Evolutionary conservation across 306 rosid species (phyloP), one percentile per base, ranked within the genome.

Genomic region (Pyrus betulifolia): DNA sequence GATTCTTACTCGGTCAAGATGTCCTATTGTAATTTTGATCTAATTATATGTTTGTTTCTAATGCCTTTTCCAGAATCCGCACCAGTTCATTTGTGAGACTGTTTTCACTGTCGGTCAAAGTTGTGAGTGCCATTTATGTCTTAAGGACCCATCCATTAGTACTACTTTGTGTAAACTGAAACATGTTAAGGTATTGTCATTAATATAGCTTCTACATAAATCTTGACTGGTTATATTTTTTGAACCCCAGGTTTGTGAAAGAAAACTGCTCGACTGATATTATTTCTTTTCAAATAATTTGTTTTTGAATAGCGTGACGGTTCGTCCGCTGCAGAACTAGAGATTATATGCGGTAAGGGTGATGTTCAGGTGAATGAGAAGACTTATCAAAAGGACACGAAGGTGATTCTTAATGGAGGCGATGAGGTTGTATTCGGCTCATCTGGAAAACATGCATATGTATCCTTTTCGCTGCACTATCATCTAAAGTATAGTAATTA

Each of bases 391-490:
- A 91, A 85, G 84, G 87, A 77, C 81, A 77, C 89, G 62, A 85
- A 88, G 54, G 74, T 87, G 40, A 73, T 84, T 67, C 84, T 96
- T 63, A 89, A 67, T 21, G 97, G 96, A 82, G 99, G 99, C 4
- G 99, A 96, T 68, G 99, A 96, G 85, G 84, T 96, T 64, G 89
- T 92, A 74, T 96, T 96, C 71, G 79, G 85, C 75, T 74, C 88
- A 45, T 82, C 86, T 25, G 88, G 90, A 79, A 92, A 85, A 80
- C 93, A 92, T 84, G 91, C 97, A 72, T 96, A 96, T 82, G 99
- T 96, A 96, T 96, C 99, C 99, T 96, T 83, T 86, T 82, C 58
- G 75, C 61, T 80, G 69, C 31, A 12, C 7, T 64, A 9, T 63
- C 31, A 70, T 40, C 74, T 69, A 40, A 70, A 74, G 45, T 15